Percentiles rank a stretch among this genome's conserved stretches.
Evolutionary conservation across 2,329 filamentous ascomycete species (phyloP).

Genomic region (Ophiostoma quercus): DNA sequence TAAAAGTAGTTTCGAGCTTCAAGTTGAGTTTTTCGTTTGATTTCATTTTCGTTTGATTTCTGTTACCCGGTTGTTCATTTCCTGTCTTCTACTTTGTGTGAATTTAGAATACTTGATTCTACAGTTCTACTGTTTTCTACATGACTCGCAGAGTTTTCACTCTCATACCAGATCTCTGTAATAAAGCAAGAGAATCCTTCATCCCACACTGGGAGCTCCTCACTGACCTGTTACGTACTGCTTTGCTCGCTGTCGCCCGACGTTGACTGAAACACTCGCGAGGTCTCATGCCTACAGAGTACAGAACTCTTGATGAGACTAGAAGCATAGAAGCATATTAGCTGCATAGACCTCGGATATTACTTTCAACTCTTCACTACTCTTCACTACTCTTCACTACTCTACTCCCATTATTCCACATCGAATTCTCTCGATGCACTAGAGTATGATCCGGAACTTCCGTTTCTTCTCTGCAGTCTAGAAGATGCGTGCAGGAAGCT

Average conservation of each 20-base stretch:
- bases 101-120: neutral
- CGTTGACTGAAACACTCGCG: neutral
- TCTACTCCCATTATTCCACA: neutral
- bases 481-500: neutral
- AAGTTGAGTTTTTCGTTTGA: neutral
- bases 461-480: neutral
- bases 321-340: neutral
- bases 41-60: neutral
- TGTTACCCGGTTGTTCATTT: neutral
- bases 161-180: neutral
- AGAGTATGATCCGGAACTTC: slow-evolving; percentile 9
- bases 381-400: too few relatives aligned
- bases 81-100: neutral
- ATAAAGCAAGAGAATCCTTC: neutral
- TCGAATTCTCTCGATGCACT: neutral
- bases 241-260: neutral
- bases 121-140: neutral
- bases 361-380: neutral
- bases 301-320: neutral
- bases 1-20: too few relatives aligned
- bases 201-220: neutral
- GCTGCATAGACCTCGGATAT: neutral
- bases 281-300: neutral
- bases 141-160: neutral
- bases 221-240: neutral